Evolutionary conservation across 225 moss, liverwort and hornwort genomes (phyloP).

Genomic region (Climacium dendroides): DNA sequence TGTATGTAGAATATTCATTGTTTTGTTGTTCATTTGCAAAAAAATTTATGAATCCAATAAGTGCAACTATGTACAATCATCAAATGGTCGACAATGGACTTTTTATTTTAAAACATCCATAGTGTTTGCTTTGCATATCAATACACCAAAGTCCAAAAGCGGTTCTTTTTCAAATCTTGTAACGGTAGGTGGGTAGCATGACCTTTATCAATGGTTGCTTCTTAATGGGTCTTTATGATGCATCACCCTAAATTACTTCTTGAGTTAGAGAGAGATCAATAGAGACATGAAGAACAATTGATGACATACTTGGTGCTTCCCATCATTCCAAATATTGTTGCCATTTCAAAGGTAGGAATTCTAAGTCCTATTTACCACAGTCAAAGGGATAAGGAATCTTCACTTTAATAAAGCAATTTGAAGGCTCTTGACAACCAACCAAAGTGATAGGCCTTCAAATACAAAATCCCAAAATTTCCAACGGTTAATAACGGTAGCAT

Average conservation of each 20-base stretch:
- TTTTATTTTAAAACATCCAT: not conserved
- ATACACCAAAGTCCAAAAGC: fast-evolving
- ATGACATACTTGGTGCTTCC: fast-evolving
- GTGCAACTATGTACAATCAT: not conserved
- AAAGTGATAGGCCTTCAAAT: not conserved
- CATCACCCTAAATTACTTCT: not conserved
- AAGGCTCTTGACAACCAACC: not conserved
- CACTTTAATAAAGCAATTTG: fast-evolving
- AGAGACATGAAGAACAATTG: not conserved
- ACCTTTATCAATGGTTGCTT: fast-evolving
- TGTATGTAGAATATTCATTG: not conserved
- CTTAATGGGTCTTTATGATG: not conserved
- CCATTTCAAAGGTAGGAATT: not conserved
- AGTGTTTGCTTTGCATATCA: too few species aligned
- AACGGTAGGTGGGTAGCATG: fast-evolving
- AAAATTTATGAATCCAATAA: not conserved
- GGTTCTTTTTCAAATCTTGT: fast-evolving
- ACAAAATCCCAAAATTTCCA: fast-evolving
- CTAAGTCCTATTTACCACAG: fast-evolving
- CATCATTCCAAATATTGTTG: not conserved
- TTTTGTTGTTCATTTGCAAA: too few species aligned
- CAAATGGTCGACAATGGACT: fast-evolving
- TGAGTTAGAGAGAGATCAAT: not conserved
- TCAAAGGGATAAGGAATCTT: not conserved
- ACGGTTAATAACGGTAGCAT: fast-evolving